Evolutionary conservation across 225 moss, liverwort and hornwort species (phyloP).

Genomic region (Pseudisothecium myosuroides): DNA sequence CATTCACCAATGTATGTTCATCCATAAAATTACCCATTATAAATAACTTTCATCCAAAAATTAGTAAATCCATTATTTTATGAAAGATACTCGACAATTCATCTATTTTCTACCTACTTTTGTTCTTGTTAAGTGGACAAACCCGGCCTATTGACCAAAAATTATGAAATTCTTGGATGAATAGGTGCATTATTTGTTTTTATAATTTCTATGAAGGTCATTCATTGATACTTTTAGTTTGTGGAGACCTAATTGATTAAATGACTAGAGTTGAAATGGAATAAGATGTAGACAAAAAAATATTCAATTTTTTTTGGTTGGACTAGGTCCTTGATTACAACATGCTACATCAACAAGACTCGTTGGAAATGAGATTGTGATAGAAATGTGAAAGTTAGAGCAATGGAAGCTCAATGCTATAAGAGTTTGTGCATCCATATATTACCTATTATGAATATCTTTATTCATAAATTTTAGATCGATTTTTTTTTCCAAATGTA

Average conservation of each 20-base stretch:
- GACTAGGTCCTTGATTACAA: too few species aligned
- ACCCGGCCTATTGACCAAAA: rapidly evolving
- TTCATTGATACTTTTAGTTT: background rate
- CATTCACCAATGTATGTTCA: background rate
- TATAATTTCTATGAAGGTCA: background rate
- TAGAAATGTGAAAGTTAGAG: background rate
- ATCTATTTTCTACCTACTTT: background rate
- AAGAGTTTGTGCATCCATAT: background rate
- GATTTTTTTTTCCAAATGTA: background rate
- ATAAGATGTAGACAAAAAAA: background rate
- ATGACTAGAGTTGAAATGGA: background rate
- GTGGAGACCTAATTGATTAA: background rate
- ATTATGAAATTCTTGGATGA: background rate
- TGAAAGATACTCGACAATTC: background rate
- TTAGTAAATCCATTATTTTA: background rate
- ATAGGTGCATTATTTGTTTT: rapidly evolving
- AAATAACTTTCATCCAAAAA: background rate
- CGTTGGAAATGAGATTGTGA: too few species aligned
- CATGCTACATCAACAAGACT: background rate
- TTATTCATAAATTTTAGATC: background rate
- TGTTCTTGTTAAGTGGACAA: rapidly evolving
- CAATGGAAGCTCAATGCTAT: background rate
- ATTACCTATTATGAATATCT: background rate
- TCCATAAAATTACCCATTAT: background rate
- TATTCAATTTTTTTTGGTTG: too few species aligned